Conservation (phyloP, 129 eudicot species). For the Saussurea involucrata region DNA sequence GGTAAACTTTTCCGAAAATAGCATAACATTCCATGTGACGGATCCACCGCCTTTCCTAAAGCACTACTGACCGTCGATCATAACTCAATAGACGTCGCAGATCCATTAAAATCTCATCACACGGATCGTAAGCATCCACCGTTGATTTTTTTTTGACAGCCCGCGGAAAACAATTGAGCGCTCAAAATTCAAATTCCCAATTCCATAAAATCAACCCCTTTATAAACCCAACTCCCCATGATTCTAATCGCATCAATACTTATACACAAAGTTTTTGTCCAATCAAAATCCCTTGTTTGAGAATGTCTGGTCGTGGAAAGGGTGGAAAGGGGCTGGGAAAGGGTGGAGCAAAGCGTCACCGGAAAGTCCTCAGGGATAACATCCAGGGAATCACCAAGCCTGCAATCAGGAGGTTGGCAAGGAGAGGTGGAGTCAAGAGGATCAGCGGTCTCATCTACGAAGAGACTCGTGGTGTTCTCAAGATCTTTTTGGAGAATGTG, state of each 20-base stretch:
- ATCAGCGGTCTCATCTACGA: constrained; percentile 27
- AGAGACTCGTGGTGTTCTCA: constrained; percentile 23
- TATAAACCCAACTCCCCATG: constrained; percentile 9
- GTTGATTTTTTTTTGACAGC: neutral
- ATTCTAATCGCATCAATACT: no score
- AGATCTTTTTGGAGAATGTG: constrained; percentile 34
- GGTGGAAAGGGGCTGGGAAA: constrained; percentile 41
- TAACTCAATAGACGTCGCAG: neutral
- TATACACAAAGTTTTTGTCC: neutral
- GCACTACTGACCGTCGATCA: neutral
- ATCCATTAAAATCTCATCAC: neutral
- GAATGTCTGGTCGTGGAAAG: constrained; percentile 39
- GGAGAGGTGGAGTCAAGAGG: constrained; percentile 33
- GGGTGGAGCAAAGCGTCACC: constrained; percentile 43
- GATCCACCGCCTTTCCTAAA: neutral
- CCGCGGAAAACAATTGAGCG: neutral
- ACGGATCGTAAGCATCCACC: neutral
- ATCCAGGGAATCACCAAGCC: constrained; percentile 35
- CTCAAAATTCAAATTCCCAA: constrained; percentile 18
- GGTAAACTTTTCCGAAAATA: neutral
- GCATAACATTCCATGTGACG: constrained; percentile 9
- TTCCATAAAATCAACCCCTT: constrained; percentile 2
- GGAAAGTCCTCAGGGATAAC: constrained; percentile 35
- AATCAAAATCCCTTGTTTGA: neutral
- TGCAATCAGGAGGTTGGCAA: constrained; percentile 29